Conservation (phyloP, 2,329 filamentous ascomycete species). For the Hypomyces perniciosus region DNA sequence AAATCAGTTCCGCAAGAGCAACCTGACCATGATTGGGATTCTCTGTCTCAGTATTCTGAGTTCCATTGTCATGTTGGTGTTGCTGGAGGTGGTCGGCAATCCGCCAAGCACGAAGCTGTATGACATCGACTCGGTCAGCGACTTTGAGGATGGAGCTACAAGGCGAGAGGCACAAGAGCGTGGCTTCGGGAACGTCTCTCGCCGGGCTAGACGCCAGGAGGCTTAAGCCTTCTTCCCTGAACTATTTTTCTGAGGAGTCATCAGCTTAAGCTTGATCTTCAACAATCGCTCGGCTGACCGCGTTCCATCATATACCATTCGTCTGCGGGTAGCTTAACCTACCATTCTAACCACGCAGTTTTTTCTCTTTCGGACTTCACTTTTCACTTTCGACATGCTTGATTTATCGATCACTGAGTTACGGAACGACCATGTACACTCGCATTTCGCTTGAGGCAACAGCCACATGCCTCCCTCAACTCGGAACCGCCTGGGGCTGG, state of each 20-base stretch:
- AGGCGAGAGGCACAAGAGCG: slow-evolving; percentile 52
- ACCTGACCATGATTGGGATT: slow-evolving; percentile 83
- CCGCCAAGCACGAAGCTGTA: slow-evolving; percentile 42
- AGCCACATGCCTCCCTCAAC: neutral
- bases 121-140: slow-evolving; percentile 33
- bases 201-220: slow-evolving; percentile 22
- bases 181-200: slow-evolving; percentile 44
- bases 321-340: slow-evolving; percentile 33
- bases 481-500: neutral
- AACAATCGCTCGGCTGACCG: slow-evolving; percentile 20
- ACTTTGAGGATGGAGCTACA: slow-evolving; percentile 55
- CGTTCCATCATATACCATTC: slow-evolving; percentile 6
- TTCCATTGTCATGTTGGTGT: slow-evolving; percentile 60
- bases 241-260: neutral
- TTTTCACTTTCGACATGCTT: neutral
- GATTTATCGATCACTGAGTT: neutral
- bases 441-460: neutral
- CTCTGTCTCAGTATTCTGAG: slow-evolving; percentile 70
- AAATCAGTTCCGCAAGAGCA: slow-evolving; percentile 73
- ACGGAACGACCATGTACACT: neutral
- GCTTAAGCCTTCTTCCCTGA: neutral
- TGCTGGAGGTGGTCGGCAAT: slow-evolving; percentile 56
- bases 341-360: slow-evolving; percentile 13
- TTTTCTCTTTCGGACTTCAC: neutral
- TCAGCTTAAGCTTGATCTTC: slow-evolving; percentile 20